A percentile compares a stretch with the other conserved stretches of the same genome.
Evolutionary conservation across 2,329 filamentous ascomycete genomes (phyloP).

Genomic region (Polychaeton citri): DNA sequence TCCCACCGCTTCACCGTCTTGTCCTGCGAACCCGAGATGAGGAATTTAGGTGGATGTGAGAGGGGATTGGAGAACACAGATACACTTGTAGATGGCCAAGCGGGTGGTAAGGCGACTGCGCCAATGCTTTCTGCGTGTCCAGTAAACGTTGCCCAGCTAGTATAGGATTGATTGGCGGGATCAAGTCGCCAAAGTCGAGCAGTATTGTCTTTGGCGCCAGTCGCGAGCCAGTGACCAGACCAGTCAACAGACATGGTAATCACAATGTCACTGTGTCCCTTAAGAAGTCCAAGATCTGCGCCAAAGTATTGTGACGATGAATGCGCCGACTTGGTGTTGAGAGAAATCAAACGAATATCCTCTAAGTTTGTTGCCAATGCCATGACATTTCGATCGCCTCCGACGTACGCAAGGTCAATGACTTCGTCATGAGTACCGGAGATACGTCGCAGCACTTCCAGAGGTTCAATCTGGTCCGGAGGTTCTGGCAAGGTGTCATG

Average conservation of each 20-base stretch:
- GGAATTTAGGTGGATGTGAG: conserved; percentile 65
- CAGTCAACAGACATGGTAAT: conserved; percentile 90
- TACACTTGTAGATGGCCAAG: conserved; percentile 52
- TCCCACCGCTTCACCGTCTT: conserved; percentile 94
- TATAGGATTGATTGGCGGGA: conserved; percentile 56
- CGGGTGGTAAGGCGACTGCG: conserved; percentile 70
- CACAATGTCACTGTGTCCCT: conserved; percentile 89
- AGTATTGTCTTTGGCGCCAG: conserved; percentile 92
- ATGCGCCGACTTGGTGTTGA: conserved; percentile 28
- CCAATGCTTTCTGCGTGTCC: conserved; percentile 91
- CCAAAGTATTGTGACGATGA: conserved; percentile 54
- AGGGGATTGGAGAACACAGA: conserved; percentile 60
- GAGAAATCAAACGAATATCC: conserved; percentile 75
- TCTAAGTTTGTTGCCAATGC: conserved; percentile 93
- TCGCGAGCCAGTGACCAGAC: conserved; percentile 94
- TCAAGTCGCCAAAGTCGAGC: conserved; percentile 85
- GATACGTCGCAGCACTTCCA: conserved; percentile 58
- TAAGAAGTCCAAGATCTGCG: conserved; percentile 71
- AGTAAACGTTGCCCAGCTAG: conserved; percentile 69
- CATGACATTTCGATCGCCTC: conserved; percentile 65
- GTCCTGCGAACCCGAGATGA: conserved; percentile 89
- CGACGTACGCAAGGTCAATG: conserved; percentile 81
- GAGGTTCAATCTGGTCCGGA: conserved; percentile 30
- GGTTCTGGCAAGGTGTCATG: conserved; percentile 9
- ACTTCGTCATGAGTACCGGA: conserved; percentile 97